These are phyloP conservation scores for Trematosphaeria pertusa DNA, from an alignment of 2,329 filamentous ascomycete genomes.

Conservation along the genomic window DNA sequence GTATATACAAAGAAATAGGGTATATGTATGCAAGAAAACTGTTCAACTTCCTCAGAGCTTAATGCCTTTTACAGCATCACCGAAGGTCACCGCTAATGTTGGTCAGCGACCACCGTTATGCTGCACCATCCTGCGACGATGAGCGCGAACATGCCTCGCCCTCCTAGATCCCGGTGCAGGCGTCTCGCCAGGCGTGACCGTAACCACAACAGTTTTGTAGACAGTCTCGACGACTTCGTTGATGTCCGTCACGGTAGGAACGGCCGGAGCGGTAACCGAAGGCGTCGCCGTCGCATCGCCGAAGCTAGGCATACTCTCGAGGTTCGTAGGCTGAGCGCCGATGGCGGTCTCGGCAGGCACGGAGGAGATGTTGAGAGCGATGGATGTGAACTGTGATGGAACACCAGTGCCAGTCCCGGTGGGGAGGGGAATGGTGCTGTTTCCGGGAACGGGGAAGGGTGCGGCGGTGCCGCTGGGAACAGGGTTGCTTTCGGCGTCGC, in stretches of 20 bases:
- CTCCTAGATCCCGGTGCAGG: conserved; percentile 1
- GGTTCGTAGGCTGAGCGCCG: not conserved
- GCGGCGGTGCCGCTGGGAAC: not conserved
- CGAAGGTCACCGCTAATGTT: not conserved
- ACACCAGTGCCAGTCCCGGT: not conserved
- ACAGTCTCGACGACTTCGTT: not conserved
- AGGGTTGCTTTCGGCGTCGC: not conserved
- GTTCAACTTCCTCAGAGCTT: no score
- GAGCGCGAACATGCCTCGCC: conserved; percentile 6
- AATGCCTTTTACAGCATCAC: no score
- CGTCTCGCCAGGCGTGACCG: not conserved
- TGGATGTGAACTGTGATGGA: no score
- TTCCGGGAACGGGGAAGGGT: not conserved
- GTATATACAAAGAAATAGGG: conserved; percentile 4
- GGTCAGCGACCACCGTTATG: not conserved
- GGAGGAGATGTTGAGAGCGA: not conserved
- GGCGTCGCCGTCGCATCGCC: conserved; percentile 1
- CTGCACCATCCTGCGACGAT: conserved; percentile 3
- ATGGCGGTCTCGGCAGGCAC: not conserved
- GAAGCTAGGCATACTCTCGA: conserved; percentile 2
- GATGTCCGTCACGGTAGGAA: conserved; percentile 1
- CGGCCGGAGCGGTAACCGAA: not conserved
- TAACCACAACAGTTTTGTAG: conserved; percentile 2
- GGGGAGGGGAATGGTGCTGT: not conserved
- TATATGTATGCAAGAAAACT: not conserved